Evolutionary conservation across 768 basidiomycete species (phyloP).

Genomic region (Tulasnella sp.): DNA sequence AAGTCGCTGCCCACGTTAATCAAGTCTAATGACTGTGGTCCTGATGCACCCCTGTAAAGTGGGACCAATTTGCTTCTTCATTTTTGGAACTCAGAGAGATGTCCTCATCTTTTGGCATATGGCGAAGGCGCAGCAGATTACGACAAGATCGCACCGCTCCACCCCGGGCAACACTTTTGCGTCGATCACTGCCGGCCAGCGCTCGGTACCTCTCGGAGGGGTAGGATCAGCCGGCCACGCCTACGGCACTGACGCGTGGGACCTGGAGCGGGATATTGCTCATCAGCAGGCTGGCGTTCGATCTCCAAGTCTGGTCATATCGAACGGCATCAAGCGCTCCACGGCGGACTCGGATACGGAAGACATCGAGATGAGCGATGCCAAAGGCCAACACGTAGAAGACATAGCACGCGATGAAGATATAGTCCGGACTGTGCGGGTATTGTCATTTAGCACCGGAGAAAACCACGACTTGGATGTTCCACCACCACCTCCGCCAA

Average conservation of each 20-base stretch:
- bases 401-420: background rate
- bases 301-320: background rate
- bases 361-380: background rate
- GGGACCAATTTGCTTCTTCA: background rate
- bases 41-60: background rate
- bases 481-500: background rate
- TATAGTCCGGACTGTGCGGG: background rate
- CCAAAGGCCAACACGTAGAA: background rate
- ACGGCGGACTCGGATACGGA: background rate
- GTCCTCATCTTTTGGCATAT: background rate
- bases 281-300: background rate
- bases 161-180: background rate
- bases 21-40: background rate
- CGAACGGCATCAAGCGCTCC: background rate
- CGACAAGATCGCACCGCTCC: background rate
- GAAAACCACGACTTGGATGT: background rate
- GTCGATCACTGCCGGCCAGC: background rate
- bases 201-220: background rate
- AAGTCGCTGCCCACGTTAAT: background rate
- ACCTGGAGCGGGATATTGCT: background rate
- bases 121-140: background rate
- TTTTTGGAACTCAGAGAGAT: constrained; percentile 9
- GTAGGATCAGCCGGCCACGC: background rate
- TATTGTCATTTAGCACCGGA: background rate
- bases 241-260: background rate